Conservation (phyloP, 768 basidiomycete species). For the Rhodocollybia butyracea region DNA sequence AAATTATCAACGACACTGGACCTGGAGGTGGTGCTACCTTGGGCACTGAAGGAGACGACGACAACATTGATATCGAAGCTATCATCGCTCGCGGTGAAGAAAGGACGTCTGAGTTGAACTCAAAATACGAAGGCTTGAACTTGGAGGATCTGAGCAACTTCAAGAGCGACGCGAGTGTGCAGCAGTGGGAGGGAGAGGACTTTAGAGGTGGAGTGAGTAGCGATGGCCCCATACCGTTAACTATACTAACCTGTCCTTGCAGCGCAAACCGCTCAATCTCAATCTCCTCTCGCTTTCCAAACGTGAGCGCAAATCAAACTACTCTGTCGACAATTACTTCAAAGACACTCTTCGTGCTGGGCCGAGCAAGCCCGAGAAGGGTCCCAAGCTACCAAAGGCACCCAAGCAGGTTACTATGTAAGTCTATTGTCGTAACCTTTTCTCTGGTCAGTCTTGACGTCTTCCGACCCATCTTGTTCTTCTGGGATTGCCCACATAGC, state of each 20-base stretch:
- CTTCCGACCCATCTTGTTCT: not conserved
- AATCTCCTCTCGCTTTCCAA: slow-evolving; percentile 87
- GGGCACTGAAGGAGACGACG: slow-evolving; percentile 60
- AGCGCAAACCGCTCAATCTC: slow-evolving; percentile 69
- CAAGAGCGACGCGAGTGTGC: slow-evolving; percentile 88
- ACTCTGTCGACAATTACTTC: slow-evolving; percentile 94
- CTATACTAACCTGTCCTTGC: slow-evolving; percentile 10
- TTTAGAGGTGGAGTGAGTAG: slow-evolving; percentile 68
- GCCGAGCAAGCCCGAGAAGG: slow-evolving; percentile 75
- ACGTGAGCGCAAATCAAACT: slow-evolving; percentile 90
- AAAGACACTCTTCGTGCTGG: slow-evolving; percentile 85
- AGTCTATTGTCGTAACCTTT: slow-evolving; percentile 23
- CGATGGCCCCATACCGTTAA: not conserved
- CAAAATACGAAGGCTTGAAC: slow-evolving; percentile 89
- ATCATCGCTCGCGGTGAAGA: slow-evolving; percentile 92
- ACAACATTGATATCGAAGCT: slow-evolving; percentile 73
- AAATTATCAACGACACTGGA: slow-evolving; percentile 81
- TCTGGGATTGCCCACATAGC: slow-evolving; percentile 31
- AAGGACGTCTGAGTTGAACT: slow-evolving; percentile 82
- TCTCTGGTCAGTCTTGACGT: not conserved
- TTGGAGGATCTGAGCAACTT: slow-evolving; percentile 96
- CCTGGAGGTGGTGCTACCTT: not conserved
- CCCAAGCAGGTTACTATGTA: slow-evolving; percentile 87
- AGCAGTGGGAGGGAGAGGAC: slow-evolving; percentile 96
- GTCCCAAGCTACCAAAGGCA: slow-evolving; percentile 76